These are phyloP conservation scores for Plasmodium reichenowi DNA, from an alignment of 169 alveolate species.

Conservation along the genomic window DNA sequence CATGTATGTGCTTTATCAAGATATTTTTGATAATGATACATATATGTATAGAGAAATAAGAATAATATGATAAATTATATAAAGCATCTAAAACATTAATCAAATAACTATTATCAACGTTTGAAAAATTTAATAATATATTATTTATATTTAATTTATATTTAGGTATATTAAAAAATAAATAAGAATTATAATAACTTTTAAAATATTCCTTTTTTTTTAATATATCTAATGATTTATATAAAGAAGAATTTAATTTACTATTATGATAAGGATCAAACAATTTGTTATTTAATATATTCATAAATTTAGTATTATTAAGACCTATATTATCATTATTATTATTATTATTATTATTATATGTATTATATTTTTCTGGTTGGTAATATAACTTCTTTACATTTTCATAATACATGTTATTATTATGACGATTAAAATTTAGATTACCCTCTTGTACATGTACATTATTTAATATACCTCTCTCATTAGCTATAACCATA, in stretches of 20 bases:
- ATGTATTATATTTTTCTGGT: neutral
- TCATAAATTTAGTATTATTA: neutral
- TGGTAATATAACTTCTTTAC: neutral
- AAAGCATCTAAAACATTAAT: constrained; percentile 40
- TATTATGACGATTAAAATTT: neutral
- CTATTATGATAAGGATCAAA: neutral
- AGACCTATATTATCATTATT: neutral
- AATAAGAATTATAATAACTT: constrained; percentile 48
- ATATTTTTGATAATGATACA: constrained; percentile 49
- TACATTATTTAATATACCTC: neutral
- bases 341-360: neutral
- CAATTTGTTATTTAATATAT: neutral
- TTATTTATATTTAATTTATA: constrained; percentile 43
- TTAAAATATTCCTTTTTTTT: constrained; percentile 65
- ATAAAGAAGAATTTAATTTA: constrained; percentile 18
- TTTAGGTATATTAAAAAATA: constrained; percentile 39
- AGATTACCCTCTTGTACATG: neutral
- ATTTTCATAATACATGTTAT: neutral
- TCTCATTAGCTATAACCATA: constrained; percentile 34
- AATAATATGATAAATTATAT: constrained; percentile 49
- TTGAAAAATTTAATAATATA: constrained; percentile 30
- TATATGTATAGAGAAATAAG: constrained; percentile 67
- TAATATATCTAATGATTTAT: constrained; percentile 32
- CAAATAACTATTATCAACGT: constrained; percentile 54
- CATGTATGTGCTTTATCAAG: constrained; percentile 64